These are phyloP conservation scores for Penicillium crustosum DNA, from an alignment of 2,329 filamentous ascomycete genomes.

Conservation along the genomic window DNA sequence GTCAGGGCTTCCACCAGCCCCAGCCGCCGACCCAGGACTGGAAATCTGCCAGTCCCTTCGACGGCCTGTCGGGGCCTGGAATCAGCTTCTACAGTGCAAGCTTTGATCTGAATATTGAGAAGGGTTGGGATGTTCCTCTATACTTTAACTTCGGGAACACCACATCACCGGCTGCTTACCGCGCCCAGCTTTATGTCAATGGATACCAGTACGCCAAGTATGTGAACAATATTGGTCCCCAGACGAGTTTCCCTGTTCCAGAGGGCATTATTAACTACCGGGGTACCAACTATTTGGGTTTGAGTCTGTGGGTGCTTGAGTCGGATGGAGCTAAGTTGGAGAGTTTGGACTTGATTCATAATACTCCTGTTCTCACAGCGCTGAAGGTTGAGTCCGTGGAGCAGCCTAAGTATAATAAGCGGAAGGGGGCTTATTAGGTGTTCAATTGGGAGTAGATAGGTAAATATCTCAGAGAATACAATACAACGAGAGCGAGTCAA, in stretches of 20 bases:
- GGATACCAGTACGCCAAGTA: slow-evolving; percentile 73
- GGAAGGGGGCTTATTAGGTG: slow-evolving; percentile 54
- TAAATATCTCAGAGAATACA: background rate
- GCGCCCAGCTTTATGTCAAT: slow-evolving; percentile 69
- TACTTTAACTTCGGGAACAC: slow-evolving; percentile 50
- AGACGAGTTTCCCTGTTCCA: slow-evolving; percentile 69
- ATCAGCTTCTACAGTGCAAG: slow-evolving; percentile 54
- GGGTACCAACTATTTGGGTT: slow-evolving; percentile 66
- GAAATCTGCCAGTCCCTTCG: slow-evolving; percentile 36
- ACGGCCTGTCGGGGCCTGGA: slow-evolving; percentile 48
- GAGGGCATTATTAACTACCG: slow-evolving; percentile 71
- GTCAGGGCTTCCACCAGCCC: slow-evolving; percentile 58
- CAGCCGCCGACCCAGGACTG: slow-evolving; percentile 41
- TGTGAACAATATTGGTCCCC: slow-evolving; percentile 71
- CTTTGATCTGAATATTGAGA: slow-evolving; percentile 53
- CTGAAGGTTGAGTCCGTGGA: slow-evolving; percentile 49
- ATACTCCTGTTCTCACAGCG: slow-evolving; percentile 53
- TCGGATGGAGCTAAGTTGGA: slow-evolving; percentile 57
- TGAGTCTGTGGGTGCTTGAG: slow-evolving; percentile 69
- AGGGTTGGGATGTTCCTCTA: slow-evolving; percentile 57
- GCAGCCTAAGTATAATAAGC: slow-evolving; percentile 48
- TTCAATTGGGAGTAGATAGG: background rate
- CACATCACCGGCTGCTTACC: slow-evolving; percentile 56
- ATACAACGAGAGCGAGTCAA: background rate
- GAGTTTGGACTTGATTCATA: slow-evolving; percentile 52